Evolutionary conservation across 345 rosid species (phyloP).

Genomic region (Raphanus raphanistrum): DNA sequence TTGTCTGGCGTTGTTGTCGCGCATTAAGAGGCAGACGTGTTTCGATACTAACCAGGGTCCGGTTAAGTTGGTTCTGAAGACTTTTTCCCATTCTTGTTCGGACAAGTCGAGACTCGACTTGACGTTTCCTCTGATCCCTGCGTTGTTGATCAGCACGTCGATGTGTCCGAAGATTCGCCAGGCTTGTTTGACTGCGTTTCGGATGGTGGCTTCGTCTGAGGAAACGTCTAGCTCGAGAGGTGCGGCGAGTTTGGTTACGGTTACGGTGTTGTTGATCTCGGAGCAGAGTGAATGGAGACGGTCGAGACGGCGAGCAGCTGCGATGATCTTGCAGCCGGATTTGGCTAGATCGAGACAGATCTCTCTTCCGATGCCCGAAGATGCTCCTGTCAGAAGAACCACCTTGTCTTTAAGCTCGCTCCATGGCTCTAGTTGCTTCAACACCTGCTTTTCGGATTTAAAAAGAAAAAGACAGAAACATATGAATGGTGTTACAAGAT

Average conservation of each 20-base stretch:
- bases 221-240: conserved; percentile 71
- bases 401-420: conserved; percentile 58
- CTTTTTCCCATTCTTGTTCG: conserved; percentile 67
- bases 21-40: conserved; percentile 58
- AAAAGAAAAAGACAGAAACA: background rate
- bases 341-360: conserved; percentile 71
- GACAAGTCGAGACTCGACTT: conserved; percentile 28
- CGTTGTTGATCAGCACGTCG: conserved; percentile 72
- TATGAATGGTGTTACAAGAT: background rate
- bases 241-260: conserved; percentile 40
- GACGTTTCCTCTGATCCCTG: conserved; percentile 64
- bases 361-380: conserved; percentile 78
- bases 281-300: conserved; percentile 70
- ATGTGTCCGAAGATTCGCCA: conserved; percentile 78
- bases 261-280: conserved; percentile 46
- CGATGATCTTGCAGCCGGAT: conserved; percentile 67
- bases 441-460: conserved; percentile 17
- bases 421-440: conserved; percentile 70
- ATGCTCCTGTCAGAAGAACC: conserved; percentile 87
- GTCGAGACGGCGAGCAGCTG: conserved; percentile 77
- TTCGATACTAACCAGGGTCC: conserved; percentile 88
- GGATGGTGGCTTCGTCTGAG: conserved; percentile 54
- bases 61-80: conserved; percentile 56
- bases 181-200: conserved; percentile 47
- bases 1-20: conserved; percentile 40